Conservation (phyloP, 225 moss, liverwort and hornwort genomes). For the Climacium dendroides region DNA sequence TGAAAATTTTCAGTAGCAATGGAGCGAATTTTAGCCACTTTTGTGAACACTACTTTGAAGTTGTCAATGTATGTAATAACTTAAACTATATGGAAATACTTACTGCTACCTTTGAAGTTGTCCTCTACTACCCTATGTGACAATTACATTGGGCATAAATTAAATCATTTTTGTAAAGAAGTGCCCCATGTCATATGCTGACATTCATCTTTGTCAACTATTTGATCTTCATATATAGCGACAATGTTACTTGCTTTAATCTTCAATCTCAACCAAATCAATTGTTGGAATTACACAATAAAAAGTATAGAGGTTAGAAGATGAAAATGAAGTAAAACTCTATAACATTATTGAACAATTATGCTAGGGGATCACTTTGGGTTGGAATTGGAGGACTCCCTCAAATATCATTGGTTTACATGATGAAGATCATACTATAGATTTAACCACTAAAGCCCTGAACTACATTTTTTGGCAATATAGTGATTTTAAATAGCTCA, state of each 20-base stretch:
- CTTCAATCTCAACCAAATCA: neutral
- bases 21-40: no score
- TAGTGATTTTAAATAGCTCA: no score
- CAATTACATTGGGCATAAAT: neutral
- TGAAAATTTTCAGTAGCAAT: no score
- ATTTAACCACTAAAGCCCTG: no score
- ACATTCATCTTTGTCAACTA: no score
- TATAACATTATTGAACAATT: neutral
- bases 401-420: fast-evolving
- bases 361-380: no score
- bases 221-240: fast-evolving
- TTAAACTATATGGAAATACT: neutral
- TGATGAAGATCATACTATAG: neutral
- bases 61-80: neutral
- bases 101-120: neutral
- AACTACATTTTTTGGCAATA: no score
- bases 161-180: neutral
- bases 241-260: fast-evolving
- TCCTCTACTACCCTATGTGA: neutral
- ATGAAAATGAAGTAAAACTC: neutral
- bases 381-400: neutral
- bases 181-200: neutral
- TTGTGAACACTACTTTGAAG: no score
- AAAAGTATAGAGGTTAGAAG: neutral
- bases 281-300: neutral